phyloP scores from a whole-genome alignment of 2,329 filamentous ascomycete species.

The Orbilia quercus region DNA sequence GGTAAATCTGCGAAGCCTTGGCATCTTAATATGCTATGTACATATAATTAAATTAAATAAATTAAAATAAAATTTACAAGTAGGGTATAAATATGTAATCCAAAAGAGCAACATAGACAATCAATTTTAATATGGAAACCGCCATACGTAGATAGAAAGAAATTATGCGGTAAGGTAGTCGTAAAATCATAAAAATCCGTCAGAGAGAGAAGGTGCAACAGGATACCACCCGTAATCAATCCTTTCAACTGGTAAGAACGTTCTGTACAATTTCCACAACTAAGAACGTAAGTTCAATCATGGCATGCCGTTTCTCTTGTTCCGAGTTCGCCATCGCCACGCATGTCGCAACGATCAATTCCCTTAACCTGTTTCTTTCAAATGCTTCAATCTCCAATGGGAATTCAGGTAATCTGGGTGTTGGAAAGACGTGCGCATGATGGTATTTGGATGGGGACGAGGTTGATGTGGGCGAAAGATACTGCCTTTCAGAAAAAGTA shows the following conservation, averaged over 20 bases:
- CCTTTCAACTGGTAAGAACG: slow-evolving; percentile 10
- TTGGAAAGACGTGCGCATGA: slow-evolving; percentile 53
- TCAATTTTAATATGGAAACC: no score
- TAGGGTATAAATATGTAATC: no score
- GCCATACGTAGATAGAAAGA: no score
- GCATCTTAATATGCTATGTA: no score
- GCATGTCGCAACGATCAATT: slow-evolving; percentile 39
- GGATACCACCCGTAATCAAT: no score
- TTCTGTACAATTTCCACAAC: slow-evolving; percentile 34
- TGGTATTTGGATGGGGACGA: slow-evolving; percentile 29
- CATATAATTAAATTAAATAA: no score
- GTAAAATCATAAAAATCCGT: no score
- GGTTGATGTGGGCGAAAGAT: slow-evolving; percentile 29
- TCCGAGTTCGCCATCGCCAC: slow-evolving; percentile 50
- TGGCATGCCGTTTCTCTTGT: slow-evolving; percentile 40
- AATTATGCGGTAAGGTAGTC: no score
- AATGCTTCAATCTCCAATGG: slow-evolving; percentile 34
- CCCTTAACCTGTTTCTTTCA: slow-evolving; percentile 38
- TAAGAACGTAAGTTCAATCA: slow-evolving; percentile 20
- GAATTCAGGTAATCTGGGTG: slow-evolving; percentile 24
- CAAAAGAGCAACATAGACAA: no score
- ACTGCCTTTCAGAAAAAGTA: slow-evolving; percentile 20
- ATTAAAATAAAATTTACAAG: no score
- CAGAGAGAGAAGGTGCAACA: no score
- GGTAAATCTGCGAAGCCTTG: background rate